These are phyloP conservation scores for Eucalyptus dawsonii DNA, from an alignment of 345 rosid genomes.

Conservation along the genomic window DNA sequence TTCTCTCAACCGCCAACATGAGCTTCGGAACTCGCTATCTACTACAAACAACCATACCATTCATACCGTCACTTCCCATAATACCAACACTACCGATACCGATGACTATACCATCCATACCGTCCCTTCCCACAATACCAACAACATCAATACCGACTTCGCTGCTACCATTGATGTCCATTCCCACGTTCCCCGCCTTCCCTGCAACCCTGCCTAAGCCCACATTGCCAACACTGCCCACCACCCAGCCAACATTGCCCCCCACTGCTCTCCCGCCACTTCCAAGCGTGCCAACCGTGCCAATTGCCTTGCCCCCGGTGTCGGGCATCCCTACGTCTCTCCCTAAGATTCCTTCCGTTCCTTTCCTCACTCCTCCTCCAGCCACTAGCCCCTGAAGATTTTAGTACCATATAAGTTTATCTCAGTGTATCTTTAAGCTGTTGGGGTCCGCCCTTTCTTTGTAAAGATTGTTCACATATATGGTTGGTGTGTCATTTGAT, in stretches of 20 bases:
- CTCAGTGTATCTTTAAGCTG: background rate
- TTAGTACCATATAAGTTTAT: background rate
- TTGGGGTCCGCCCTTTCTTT: background rate
- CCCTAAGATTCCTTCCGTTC: slow-evolving; percentile 12
- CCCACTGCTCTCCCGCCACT: background rate
- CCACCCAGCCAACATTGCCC: background rate
- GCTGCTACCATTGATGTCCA: background rate
- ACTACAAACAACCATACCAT: background rate
- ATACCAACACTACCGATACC: background rate
- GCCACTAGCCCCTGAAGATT: slow-evolving; percentile 1
- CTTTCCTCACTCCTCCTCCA: slow-evolving; percentile 17
- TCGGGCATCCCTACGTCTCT: slow-evolving; percentile 12
- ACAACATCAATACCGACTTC: background rate
- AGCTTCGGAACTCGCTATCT: background rate
- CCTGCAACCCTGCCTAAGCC: background rate
- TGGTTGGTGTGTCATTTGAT: background rate
- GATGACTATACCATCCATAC: background rate
- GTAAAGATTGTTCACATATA: background rate
- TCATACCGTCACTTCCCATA: fast-evolving
- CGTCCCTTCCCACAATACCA: background rate
- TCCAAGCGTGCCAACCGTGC: background rate
- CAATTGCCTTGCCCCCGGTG: background rate
- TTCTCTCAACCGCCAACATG: background rate
- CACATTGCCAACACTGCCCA: background rate
- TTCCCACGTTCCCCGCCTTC: background rate